Conservation (phyloP, 352 stramenopile species). For the Phytophthora ohioensis region DNA sequence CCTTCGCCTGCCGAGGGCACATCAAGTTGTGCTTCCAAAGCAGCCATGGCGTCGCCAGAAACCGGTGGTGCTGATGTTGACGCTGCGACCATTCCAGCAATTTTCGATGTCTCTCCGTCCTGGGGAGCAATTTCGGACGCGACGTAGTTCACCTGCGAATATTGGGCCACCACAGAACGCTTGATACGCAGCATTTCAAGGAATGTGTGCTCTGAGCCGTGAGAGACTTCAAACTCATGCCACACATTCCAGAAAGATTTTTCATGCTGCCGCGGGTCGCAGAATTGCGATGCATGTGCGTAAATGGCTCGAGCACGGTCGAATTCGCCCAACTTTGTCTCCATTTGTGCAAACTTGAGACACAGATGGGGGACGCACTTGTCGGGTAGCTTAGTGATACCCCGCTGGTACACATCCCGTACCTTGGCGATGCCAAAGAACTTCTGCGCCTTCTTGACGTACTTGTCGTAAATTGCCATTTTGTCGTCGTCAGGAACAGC, state of each 20-base stretch:
- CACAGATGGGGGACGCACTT: conserved; percentile 93
- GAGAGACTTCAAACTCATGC: conserved; percentile 96
- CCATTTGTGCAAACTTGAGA: conserved; percentile 96
- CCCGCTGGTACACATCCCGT: conserved; percentile 97
- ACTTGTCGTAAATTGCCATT: conserved; percentile 94
- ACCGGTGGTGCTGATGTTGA: conserved; percentile 43
- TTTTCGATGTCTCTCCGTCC: conserved; percentile 34
- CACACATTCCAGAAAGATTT: conserved; percentile 97
- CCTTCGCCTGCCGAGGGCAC: conserved; percentile 33
- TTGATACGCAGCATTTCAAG: conserved; percentile 99
- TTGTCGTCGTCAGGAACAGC: conserved; percentile 90
- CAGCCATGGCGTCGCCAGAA: conserved; percentile 86
- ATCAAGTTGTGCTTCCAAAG: conserved; percentile 85
- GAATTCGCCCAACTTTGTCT: conserved; percentile 97
- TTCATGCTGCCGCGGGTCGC: conserved; percentile 94
- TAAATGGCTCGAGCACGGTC: conserved; percentile 97
- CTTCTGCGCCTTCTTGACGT: conserved; percentile 95
- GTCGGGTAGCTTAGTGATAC: conserved; percentile 95
- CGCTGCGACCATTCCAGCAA: conserved; percentile 66
- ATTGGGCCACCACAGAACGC: conserved; percentile 96
- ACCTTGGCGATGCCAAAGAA: conserved; percentile 97
- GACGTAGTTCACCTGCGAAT: conserved; percentile 97
- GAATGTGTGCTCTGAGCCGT: conserved; percentile 99
- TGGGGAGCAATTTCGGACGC: conserved; percentile 88
- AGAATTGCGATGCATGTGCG: conserved; percentile 97